A percentile compares a stretch with the other conserved stretches of the same genome.
These are phyloP conservation scores for Senecio squalidus DNA, from an alignment of 140 eudicot genomes.

Conservation along the genomic window DNA sequence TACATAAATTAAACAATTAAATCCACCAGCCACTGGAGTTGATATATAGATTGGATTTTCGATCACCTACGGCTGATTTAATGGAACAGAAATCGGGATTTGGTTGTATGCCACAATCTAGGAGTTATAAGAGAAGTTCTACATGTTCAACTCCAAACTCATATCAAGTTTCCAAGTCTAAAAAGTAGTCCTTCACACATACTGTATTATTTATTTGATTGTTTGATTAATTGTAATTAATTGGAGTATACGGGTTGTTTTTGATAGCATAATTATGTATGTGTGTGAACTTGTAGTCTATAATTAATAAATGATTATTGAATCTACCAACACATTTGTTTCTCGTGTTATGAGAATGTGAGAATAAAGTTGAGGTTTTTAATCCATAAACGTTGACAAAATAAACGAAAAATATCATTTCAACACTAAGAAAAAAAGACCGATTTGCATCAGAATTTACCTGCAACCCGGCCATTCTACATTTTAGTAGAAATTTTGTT, in stretches of 20 bases:
- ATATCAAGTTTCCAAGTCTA: constrained; percentile 10
- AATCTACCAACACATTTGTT: constrained; percentile 18
- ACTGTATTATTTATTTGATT: not conserved
- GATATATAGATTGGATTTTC: constrained; percentile 39
- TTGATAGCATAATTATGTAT: constrained; percentile 18
- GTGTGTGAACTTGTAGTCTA: too few relatives aligned
- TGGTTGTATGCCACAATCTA: constrained; percentile 26
- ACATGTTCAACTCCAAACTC: constrained; percentile 21
- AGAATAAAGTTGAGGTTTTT: too few relatives aligned
- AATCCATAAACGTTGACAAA: too few relatives aligned
- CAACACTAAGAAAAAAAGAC: too few relatives aligned
- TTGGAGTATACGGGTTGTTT: constrained; percentile 2
- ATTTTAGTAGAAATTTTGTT: too few relatives aligned
- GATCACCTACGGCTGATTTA: constrained; percentile 17
- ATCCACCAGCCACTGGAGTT: too few relatives aligned
- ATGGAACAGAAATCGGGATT: constrained; percentile 16
- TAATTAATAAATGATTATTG: constrained; percentile 7
- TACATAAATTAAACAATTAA: too few relatives aligned
- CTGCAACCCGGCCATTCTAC: too few relatives aligned
- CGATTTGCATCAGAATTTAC: too few relatives aligned
- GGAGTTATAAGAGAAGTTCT: constrained; percentile 22
- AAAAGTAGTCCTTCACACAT: not conserved
- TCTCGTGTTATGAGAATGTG: not conserved
- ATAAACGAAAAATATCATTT: too few relatives aligned
- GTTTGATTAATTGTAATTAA: constrained; percentile 16